These are phyloP conservation scores for Erodium maritimum DNA, from an alignment of 345 rosid species.

Conservation along the genomic window DNA sequence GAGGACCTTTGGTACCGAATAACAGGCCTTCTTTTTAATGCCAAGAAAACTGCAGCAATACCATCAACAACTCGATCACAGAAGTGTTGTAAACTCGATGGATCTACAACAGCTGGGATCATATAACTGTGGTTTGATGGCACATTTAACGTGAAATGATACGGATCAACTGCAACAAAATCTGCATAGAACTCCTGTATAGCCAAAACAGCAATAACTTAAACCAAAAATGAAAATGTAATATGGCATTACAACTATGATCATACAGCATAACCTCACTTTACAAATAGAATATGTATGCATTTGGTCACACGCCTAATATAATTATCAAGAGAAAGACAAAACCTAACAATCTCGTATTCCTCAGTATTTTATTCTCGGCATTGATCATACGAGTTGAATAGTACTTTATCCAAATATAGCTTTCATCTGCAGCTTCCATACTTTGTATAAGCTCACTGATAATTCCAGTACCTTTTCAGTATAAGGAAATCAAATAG, in stretches of 20 bases:
- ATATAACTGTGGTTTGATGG: constrained; percentile 72
- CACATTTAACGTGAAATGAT: constrained; percentile 75
- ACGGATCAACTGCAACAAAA: constrained; percentile 79
- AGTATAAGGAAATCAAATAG: neutral
- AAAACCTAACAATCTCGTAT: too few species aligned
- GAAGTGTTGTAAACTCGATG: constrained; percentile 76
- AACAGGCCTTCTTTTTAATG: constrained; percentile 84
- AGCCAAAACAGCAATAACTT: constrained; percentile 13
- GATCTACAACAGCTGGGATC: constrained; percentile 97
- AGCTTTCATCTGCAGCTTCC: too few species aligned
- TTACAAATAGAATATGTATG: too few species aligned
- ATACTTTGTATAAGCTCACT: too few species aligned
- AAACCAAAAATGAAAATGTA: constrained; percentile 1
- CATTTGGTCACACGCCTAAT: too few species aligned
- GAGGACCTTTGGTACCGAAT: constrained; percentile 92
- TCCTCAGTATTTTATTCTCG: too few species aligned
- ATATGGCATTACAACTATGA: neutral
- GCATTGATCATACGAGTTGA: too few species aligned
- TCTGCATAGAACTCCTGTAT: constrained; percentile 96
- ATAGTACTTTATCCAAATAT: too few species aligned
- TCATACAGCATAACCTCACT: too few species aligned
- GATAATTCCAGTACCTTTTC: too few species aligned
- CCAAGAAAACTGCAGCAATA: constrained; percentile 68
- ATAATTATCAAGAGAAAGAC: too few species aligned
- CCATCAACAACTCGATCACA: constrained; percentile 85